Evolutionary conservation across 305 asterid species (phyloP), one percentile per base, ranked within the genome.

Genomic region (Fraxinus baroniana): DNA sequence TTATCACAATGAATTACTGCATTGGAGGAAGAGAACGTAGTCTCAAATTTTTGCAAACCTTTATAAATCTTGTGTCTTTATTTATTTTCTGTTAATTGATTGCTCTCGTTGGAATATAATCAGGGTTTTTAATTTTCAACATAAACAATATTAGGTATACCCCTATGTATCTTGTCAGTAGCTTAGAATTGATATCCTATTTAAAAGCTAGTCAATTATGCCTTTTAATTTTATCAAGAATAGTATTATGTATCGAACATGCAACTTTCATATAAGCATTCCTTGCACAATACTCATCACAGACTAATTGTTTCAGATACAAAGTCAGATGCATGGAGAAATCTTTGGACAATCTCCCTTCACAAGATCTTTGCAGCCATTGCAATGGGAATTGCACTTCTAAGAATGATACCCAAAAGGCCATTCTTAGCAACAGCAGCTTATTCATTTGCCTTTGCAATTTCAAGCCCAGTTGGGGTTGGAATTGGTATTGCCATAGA

Each of bases 301-400:
- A 18, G 68, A 2, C 68, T 1, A 57, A 57, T 57, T 57, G 70
- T 20, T 60, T n/a, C 90, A 95, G 98, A 71, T 71, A 91, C 86
- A 0, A 92, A 94, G 86, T 86, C 83, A 6, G 95, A 92, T 49
- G 97, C 98, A 82, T 95, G 98, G 98, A 90, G 93, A 83, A 91
- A 88, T 73, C 90, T 94, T 57, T 95, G 98, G 98, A 92, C 97
- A 52, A 92, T 94, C 9, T 93, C 97, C 35, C 89, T 94, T 0
- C 98, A 95, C 94, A 94, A 95, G 90, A 89, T 95, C 78, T 94
- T 95, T 57, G 98, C 98, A 12, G 98, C 98, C 1, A 80, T 95
- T 9, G 97, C 97, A 68, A 95, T 95, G 98, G 98, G 98, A 0
- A 95, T 95, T 35, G 98, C 98, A 66, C 94, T 95, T 37, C 90